These are phyloP conservation scores for Neonectria punicea DNA, from an alignment of 2,329 filamentous ascomycete genomes.

Conservation along the genomic window DNA sequence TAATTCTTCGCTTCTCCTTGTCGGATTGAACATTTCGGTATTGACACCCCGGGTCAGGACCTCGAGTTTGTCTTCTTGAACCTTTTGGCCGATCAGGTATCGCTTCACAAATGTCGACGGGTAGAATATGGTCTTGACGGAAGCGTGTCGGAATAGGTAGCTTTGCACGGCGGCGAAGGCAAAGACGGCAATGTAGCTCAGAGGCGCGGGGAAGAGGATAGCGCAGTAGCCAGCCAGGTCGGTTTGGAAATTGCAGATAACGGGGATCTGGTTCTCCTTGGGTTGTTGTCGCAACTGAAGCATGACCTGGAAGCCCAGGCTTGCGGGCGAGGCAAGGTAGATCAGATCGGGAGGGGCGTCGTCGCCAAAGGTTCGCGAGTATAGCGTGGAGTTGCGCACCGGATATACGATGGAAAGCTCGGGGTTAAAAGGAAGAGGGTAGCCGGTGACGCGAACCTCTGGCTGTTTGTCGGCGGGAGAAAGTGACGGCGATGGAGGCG, in stretches of 20 bases:
- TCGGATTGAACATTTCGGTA: conserved; percentile 69
- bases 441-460: conserved; percentile 71
- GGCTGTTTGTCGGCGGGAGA: conserved; percentile 47
- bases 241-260: conserved; percentile 78
- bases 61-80: conserved; percentile 66
- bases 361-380: conserved; percentile 66
- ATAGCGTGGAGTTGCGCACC: conserved; percentile 71
- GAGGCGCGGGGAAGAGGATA: conserved; percentile 73
- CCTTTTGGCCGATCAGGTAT: conserved; percentile 68
- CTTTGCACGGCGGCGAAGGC: conserved; percentile 72
- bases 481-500: conserved; percentile 49
- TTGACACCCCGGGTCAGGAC: conserved; percentile 73
- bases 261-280: conserved; percentile 62
- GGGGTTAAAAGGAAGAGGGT: conserved; percentile 76
- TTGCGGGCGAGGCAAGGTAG: conserved; percentile 76
- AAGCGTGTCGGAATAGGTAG: conserved; percentile 70
- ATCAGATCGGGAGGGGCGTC: conserved; percentile 68
- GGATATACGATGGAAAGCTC: conserved; percentile 77
- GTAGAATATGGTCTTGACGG: conserved; percentile 75
- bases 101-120: conserved; percentile 70
- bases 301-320: conserved; percentile 76
- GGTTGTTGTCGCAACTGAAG: conserved; percentile 73
- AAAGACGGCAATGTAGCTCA: conserved; percentile 70
- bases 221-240: conserved; percentile 76
- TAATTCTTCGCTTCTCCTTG: conserved; percentile 60